Conservation (phyloP, 163 green algal genomes). For the Chloroidium sp. region DNA sequence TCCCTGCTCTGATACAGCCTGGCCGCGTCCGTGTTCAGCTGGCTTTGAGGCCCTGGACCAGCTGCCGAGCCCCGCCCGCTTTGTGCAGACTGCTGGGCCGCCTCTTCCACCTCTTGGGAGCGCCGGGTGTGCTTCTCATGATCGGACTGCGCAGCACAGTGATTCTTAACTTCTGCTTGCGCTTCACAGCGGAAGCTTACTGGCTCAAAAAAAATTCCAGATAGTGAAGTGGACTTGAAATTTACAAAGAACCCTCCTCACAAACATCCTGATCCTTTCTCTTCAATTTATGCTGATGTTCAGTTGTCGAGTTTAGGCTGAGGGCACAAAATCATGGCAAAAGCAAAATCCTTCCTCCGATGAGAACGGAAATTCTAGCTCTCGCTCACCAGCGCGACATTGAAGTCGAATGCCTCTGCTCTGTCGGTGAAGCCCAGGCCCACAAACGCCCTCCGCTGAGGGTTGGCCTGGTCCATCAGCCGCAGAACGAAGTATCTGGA, state of each 20-base stretch:
- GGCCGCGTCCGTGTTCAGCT: conserved; percentile 1
- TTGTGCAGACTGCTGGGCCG: neutral
- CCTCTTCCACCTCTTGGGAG: conserved; percentile 16
- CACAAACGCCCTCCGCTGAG: conserved; percentile 69
- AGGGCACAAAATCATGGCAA: too few species aligned
- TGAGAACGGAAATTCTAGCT: too few species aligned
- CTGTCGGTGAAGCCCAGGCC: conserved; percentile 74
- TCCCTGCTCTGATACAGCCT: conserved; percentile 45
- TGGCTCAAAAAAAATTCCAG: too few species aligned
- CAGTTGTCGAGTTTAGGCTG: too few species aligned
- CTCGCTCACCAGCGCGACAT: conserved; percentile 59
- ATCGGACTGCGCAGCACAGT: conserved; percentile 24
- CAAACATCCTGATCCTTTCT: too few species aligned
- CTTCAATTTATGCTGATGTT: too few species aligned
- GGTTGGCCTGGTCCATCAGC: conserved; percentile 51
- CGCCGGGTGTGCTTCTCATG: conserved; percentile 42
- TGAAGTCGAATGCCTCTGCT: conserved; percentile 83
- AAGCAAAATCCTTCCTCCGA: too few species aligned
- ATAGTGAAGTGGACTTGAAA: too few species aligned
- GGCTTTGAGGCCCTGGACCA: too few species aligned
- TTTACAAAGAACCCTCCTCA: too few species aligned
- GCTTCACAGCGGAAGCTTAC: neutral
- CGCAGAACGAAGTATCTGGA: conserved; percentile 65
- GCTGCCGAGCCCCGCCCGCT: too few species aligned
- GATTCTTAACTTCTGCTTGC: neutral